phyloP scores from a whole-genome alignment of 1,139 yeast species.

The Suhomyces maxii region DNA sequence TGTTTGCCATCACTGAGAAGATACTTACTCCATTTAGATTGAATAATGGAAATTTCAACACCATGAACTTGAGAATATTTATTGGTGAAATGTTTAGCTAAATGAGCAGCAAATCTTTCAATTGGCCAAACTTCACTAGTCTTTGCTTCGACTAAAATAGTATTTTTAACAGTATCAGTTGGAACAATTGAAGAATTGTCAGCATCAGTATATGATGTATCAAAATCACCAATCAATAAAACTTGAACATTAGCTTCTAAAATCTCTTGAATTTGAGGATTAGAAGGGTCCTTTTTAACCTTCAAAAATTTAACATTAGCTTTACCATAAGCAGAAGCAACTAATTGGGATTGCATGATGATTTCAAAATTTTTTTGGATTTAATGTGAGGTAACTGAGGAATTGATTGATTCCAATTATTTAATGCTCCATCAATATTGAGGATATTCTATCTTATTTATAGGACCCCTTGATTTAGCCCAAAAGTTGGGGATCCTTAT shows the following conservation, averaged over 20 bases:
- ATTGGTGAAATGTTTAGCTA: constrained; percentile 75
- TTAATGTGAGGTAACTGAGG: neutral
- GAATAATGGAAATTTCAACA: constrained; percentile 64
- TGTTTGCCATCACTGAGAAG: constrained; percentile 63
- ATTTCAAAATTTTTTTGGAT: neutral
- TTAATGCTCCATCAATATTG: neutral
- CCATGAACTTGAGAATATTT: constrained; percentile 78
- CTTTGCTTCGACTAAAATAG: constrained; percentile 79
- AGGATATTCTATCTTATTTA: constrained; percentile 2
- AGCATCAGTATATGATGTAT: constrained; percentile 77
- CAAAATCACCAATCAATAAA: constrained; percentile 75
- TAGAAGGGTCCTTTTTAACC: constrained; percentile 71
- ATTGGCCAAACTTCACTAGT: constrained; percentile 83
- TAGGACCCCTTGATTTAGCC: neutral
- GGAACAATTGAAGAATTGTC: constrained; percentile 89
- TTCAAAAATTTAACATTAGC: constrained; percentile 88
- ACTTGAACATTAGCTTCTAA: constrained; percentile 81
- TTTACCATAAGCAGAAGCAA: constrained; percentile 76
- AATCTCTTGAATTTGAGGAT: constrained; percentile 74
- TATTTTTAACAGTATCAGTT: constrained; percentile 91
- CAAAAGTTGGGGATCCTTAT: constrained; percentile 2
- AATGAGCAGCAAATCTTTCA: constrained; percentile 83
- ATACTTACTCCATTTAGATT: constrained; percentile 77
- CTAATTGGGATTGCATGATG: constrained; percentile 23
- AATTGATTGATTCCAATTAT: no score